Evolutionary conservation across 371 early-diverging fungal genomes (phyloP), one percentile per base, ranked within the genome.

Genomic region (Syncephalastrum monosporum): DNA sequence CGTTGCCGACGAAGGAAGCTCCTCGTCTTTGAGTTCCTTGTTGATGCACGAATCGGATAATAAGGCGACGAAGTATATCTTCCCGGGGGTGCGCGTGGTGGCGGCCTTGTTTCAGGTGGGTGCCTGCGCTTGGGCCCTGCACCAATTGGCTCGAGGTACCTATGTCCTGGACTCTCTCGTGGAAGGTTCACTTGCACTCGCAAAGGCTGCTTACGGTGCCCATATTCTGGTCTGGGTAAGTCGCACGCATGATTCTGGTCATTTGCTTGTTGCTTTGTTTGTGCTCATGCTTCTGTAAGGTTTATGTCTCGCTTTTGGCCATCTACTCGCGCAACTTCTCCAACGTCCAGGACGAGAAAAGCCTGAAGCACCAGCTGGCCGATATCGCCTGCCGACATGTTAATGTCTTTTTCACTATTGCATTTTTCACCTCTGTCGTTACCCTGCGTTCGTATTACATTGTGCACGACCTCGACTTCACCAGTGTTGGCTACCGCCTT

Each of bases 371-470:
- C 4, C 23, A 50, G 17, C 25, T 70, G 3, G 57, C 70, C 4
- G 57, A 69, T 56, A 57, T n/a, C 0, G 55, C 74, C 5, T 71
- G 77, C 47, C 45, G 42, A 1, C 72, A 73, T 19, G 55, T 79
- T 15, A 75, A 73, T 38, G 1, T 59, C 3, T 54, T 75, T 5
- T 75, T 69, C 33, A 8, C 57, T 7, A 44, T 53, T 1, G 55
- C 56, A 27, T 65, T 75, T 16, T 15, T 68, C 17, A 45, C 70
- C 16, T 52, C 51, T 5, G n/a, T 65, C 1, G 42, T 73, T n/a
- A 69, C 75, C 55, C 12, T 68, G 1, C 64, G 65, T 16, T 67
- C 79, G 2, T 71, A 60, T 43, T 79, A 73, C 47, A 38, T 64
- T 38, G 53, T 61, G 6, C 65, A 63, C 41, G 58, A 60, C 23